These are phyloP conservation scores for Psilocybe sp. DNA, from an alignment of 768 basidiomycete species.

Conservation along the genomic window DNA sequence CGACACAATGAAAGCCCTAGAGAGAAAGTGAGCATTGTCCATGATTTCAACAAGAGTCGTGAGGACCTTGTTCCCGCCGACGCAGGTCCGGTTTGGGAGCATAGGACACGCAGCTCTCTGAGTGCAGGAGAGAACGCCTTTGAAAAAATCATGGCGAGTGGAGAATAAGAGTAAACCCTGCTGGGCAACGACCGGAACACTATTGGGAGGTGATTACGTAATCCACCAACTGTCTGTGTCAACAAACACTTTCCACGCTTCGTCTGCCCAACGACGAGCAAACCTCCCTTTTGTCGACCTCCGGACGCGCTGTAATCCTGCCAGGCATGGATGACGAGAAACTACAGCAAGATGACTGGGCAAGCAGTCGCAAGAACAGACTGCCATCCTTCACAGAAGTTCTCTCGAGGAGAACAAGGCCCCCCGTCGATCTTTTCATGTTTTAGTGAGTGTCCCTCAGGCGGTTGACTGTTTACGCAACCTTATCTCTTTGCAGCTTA, in stretches of 20 bases:
- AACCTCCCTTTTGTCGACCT: constrained; percentile 11
- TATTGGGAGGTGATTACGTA: constrained; percentile 28
- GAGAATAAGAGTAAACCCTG: constrained; percentile 8
- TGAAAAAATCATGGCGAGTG: constrained; percentile 50
- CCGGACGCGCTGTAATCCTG: constrained; percentile 13
- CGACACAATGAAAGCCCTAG: constrained; percentile 76
- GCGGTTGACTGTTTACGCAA: not conserved
- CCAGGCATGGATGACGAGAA: constrained; percentile 47
- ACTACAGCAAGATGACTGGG: constrained; percentile 71
- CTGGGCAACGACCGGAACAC: constrained; percentile 8
- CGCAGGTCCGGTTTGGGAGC: constrained; percentile 72
- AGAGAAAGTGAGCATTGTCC: constrained; percentile 4
- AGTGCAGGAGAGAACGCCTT: constrained; percentile 76
- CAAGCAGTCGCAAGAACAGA: constrained; percentile 65
- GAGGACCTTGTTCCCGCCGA: constrained; percentile 78
- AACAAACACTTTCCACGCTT: constrained; percentile 26
- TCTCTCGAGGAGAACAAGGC: constrained; percentile 82
- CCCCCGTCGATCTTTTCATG: constrained; percentile 98
- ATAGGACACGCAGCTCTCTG: constrained; percentile 77
- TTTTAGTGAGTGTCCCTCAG: constrained; percentile 75
- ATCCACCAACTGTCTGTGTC: constrained; percentile 29
- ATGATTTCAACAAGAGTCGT: constrained; percentile 6
- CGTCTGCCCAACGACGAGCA: constrained; percentile 21
- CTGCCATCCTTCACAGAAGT: constrained; percentile 91
- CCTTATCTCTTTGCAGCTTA: constrained; percentile 48